Evolutionary conservation across 805 yeast genomes (phyloP).

Genomic region (Kurtzmaniella cleridarum): DNA sequence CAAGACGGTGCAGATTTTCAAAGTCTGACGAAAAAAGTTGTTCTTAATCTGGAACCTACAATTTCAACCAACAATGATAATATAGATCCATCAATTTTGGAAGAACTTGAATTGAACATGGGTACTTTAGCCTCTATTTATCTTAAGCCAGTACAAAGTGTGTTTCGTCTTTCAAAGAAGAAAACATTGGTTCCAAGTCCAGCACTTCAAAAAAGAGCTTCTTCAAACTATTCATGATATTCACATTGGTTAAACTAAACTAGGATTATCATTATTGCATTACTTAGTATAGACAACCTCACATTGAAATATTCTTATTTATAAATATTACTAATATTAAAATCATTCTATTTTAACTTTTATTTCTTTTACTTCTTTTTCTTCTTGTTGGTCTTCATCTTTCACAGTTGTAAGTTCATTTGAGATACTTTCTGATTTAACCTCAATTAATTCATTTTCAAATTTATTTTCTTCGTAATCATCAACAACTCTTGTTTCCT

Average conservation of each 20-base stretch:
- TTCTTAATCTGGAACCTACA: slow-evolving; percentile 56
- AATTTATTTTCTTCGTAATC: not conserved
- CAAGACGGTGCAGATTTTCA: slow-evolving; percentile 37
- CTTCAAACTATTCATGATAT: not conserved
- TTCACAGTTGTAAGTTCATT: not conserved
- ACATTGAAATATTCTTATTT: no score
- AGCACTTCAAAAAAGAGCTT: slow-evolving; percentile 21
- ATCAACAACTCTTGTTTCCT: slow-evolving; percentile 10
- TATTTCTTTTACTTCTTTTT: no score
- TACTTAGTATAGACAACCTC: no score
- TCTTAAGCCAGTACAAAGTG: slow-evolving; percentile 75
- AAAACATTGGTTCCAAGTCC: slow-evolving; percentile 46
- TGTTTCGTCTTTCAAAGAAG: slow-evolving; percentile 61
- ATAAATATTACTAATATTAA: no score
- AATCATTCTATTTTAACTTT: no score
- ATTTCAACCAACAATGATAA: slow-evolving; percentile 65
- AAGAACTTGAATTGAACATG: slow-evolving; percentile 76
- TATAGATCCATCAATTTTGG: slow-evolving; percentile 63
- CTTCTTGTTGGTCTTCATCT: not conserved
- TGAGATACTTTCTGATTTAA: not conserved
- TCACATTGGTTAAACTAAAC: not conserved
- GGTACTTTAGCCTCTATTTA: slow-evolving; percentile 83
- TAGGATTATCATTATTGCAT: not conserved
- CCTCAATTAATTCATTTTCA: not conserved
- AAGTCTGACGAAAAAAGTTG: slow-evolving; percentile 38